A percentile compares a stretch with the other conserved stretches of the same genome.
phyloP scores from a whole-genome alignment of 352 stramenopile genomes.

The Globisporangium spiculum region DNA sequence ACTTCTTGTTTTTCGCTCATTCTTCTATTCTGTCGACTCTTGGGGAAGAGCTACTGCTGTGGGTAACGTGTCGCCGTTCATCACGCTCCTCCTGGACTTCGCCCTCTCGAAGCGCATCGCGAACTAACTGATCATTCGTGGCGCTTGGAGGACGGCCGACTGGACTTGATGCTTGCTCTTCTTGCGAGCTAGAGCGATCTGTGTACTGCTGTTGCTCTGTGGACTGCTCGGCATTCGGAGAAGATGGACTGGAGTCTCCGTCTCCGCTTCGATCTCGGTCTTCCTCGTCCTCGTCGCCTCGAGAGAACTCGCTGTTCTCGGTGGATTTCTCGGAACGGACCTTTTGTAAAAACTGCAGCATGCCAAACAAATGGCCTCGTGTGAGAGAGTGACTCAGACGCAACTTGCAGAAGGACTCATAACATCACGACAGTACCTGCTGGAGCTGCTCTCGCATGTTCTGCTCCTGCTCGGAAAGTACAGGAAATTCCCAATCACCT shows the following conservation, averaged over 20 bases:
- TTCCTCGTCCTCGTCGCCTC: not conserved
- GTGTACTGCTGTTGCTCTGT: not conserved
- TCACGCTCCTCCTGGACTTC: not conserved
- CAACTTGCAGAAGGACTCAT: not conserved
- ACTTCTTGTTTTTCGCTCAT: not conserved
- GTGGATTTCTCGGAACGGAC: not conserved
- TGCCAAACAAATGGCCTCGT: not conserved
- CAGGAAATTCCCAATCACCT: conserved; percentile 45
- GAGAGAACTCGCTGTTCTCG: not conserved
- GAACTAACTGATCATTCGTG: not conserved
- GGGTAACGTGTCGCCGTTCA: too few relatives aligned
- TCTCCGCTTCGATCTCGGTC: not conserved
- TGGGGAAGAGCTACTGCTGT: not conserved
- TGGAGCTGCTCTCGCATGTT: conserved; percentile 30
- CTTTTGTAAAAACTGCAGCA: conserved; percentile 7
- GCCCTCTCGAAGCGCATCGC: not conserved
- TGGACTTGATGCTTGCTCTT: not conserved
- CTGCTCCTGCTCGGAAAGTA: conserved; percentile 39
- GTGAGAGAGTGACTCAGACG: not conserved
- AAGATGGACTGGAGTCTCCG: not conserved
- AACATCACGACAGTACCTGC: conserved; percentile 20
- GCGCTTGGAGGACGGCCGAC: not conserved
- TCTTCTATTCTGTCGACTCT: conserved; percentile 14
- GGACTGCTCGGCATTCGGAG: not conserved
- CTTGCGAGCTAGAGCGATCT: not conserved